Evolutionary conservation across 441 rosid genomes (phyloP).

Genomic region (Erodium trifolium): DNA sequence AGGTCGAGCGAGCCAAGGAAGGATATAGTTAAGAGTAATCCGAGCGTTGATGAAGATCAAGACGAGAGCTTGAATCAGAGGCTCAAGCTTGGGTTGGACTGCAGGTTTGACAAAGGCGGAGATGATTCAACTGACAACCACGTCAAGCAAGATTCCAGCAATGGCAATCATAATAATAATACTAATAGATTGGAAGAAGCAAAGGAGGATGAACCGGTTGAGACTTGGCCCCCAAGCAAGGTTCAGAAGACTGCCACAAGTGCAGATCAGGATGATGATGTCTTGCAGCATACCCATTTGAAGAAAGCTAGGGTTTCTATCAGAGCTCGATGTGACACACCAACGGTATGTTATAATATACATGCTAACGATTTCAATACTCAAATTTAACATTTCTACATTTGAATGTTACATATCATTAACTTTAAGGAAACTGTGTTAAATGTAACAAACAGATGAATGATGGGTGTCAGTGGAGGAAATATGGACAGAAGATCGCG

Average conservation of each 20-base stretch:
- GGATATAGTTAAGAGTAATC: not conserved
- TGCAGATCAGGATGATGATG: constrained; percentile 22
- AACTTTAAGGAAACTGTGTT: too few relatives aligned
- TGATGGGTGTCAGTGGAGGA: constrained; percentile 60
- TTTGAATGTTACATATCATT: too few relatives aligned
- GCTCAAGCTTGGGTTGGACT: constrained; percentile 23
- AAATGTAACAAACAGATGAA: constrained; percentile 27
- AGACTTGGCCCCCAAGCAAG: constrained; percentile 28
- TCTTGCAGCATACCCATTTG: constrained; percentile 22
- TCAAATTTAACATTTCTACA: too few relatives aligned
- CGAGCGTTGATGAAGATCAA: not conserved
- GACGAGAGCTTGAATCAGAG: constrained; percentile 13
- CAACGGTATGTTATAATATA: constrained; percentile 31
- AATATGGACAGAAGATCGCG: constrained; percentile 47
- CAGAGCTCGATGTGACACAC: constrained; percentile 39
- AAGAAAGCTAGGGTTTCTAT: constrained; percentile 53
- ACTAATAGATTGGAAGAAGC: not conserved
- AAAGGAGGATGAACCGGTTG: constrained; percentile 16
- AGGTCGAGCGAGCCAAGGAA: constrained; percentile 14
- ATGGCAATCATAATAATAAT: not conserved
- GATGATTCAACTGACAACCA: constrained; percentile 6
- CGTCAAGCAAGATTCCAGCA: constrained; percentile 5
- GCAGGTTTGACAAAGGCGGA: constrained; percentile 14
- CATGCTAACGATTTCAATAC: too few relatives aligned
- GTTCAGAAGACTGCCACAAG: constrained; percentile 27